Evolutionary conservation across 2,329 filamentous ascomycete genomes (phyloP).

Genomic region (Botrytis cinerea): DNA sequence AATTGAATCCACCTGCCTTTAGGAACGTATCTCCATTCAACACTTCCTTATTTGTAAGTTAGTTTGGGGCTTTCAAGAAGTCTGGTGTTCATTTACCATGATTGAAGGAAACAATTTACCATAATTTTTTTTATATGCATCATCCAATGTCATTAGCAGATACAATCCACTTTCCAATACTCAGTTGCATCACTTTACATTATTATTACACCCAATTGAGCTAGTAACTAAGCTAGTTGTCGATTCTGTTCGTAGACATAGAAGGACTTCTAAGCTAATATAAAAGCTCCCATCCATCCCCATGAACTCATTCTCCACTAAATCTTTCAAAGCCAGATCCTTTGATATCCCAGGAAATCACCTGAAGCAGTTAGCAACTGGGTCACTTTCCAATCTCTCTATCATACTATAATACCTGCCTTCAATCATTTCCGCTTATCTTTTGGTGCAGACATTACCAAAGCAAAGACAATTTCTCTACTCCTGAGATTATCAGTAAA

Average conservation of each 20-base stretch:
- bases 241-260: background rate
- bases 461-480: background rate
- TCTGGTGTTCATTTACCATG: background rate
- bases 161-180: background rate
- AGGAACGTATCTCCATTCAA: background rate
- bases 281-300: background rate
- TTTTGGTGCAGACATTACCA: background rate
- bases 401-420: background rate
- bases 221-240: background rate
- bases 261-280: background rate
- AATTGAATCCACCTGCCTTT: background rate
- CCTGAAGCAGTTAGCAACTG: no score
- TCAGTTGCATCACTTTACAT: background rate
- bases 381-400: background rate
- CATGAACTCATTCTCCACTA: background rate
- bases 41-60: background rate
- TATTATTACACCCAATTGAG: background rate
- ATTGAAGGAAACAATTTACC: background rate
- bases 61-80: background rate
- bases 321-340: background rate
- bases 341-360: background rate
- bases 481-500: background rate
- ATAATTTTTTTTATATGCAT: background rate
- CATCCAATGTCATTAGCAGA: background rate
- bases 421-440: background rate